These are phyloP conservation scores for Phaeosphaeriaceae sp. DNA, from an alignment of 2,329 filamentous ascomycete species.

Conservation along the genomic window DNA sequence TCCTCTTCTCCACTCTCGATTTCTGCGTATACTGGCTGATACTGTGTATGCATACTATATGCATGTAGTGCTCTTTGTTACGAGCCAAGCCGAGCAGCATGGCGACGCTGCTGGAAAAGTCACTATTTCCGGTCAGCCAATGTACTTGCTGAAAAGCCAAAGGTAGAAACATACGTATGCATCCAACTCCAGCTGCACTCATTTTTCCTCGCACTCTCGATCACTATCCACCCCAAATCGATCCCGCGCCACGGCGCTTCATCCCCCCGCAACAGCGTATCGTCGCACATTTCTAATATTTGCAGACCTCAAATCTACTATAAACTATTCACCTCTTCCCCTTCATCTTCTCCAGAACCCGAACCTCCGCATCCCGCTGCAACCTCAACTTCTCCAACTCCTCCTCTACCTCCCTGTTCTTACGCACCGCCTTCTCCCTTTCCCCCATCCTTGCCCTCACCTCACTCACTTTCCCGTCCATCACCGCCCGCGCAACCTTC, in stretches of 20 bases:
- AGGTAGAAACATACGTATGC: too few species aligned
- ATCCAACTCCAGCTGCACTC: too few species aligned
- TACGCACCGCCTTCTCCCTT: slow-evolving; percentile 49
- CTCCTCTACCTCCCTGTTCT: slow-evolving; percentile 52
- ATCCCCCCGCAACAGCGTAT: too few species aligned
- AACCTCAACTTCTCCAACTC: slow-evolving; percentile 53
- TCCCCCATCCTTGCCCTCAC: slow-evolving; percentile 47
- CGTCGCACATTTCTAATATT: too few species aligned
- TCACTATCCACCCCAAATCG: too few species aligned
- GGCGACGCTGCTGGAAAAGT: background rate
- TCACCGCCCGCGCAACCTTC: slow-evolving; percentile 39
- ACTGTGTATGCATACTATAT: too few species aligned
- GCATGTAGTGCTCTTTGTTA: too few species aligned
- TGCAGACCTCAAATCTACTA: background rate
- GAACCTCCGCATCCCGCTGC: slow-evolving; percentile 54
- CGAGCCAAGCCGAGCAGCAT: too few species aligned
- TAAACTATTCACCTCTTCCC: slow-evolving; percentile 32
- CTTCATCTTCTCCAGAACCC: slow-evolving; percentile 52
- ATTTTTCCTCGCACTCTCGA: too few species aligned
- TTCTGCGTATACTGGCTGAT: background rate
- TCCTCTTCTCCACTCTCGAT: background rate
- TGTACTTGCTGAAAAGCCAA: too few species aligned
- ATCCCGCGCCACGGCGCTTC: background rate
- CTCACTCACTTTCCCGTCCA: slow-evolving; percentile 45
- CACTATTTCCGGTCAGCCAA: background rate